Evolutionary conservation across 116 monocot genomes (phyloP).

Genomic region (Thalassia testudinum): DNA sequence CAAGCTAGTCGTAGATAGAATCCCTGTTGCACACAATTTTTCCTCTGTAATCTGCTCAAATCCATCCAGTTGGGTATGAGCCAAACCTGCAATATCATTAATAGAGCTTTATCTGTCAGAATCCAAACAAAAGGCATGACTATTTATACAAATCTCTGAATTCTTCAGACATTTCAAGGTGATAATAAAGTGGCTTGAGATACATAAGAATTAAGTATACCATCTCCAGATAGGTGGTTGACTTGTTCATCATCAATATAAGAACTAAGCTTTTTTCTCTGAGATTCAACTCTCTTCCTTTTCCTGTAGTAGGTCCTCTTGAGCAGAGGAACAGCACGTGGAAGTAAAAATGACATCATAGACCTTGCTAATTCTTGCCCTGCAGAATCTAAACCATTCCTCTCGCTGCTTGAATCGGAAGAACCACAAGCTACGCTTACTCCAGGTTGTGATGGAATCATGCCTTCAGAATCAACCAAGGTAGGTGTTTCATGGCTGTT

Average conservation of each 20-base stretch:
- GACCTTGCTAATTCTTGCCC: conserved; percentile 58
- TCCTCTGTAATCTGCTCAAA: background rate
- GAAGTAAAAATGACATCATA: conserved; percentile 88
- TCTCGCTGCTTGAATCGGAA: conserved; percentile 31
- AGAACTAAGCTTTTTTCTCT: conserved; percentile 10
- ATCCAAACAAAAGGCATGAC: background rate
- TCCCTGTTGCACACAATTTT: background rate
- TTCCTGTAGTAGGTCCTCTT: conserved; percentile 62
- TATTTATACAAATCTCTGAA: background rate
- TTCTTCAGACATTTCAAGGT: background rate
- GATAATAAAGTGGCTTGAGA: background rate
- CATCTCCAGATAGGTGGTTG: background rate
- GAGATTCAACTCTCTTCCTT: conserved; percentile 17
- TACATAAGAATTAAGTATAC: background rate
- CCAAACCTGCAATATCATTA: background rate
- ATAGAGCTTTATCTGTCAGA: background rate
- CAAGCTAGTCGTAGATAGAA: background rate
- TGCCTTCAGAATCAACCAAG: conserved; percentile 3
- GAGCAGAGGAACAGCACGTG: conserved; percentile 74
- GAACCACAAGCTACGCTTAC: conserved; percentile 39
- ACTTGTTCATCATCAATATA: background rate
- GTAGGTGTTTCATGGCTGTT: background rate
- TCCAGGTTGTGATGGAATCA: conserved; percentile 32
- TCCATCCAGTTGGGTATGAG: background rate
- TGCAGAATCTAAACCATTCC: conserved; percentile 23